These are phyloP conservation scores for Zopfochytrium polystomum DNA, from an alignment of 371 early-diverging fungal genomes.

Conservation along the genomic window DNA sequence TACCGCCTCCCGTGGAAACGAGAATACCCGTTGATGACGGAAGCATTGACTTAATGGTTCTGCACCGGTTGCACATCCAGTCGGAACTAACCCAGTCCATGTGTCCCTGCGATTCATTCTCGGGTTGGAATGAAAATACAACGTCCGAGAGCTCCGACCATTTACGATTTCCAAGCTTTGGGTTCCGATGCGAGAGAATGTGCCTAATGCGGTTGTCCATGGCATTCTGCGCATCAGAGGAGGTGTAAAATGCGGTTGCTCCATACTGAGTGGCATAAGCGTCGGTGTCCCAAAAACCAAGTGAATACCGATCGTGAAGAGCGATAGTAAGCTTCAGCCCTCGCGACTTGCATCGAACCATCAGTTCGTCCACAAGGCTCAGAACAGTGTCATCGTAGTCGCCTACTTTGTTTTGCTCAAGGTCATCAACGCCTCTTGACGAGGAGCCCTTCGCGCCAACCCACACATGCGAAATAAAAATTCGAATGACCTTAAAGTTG, in stretches of 20 bases:
- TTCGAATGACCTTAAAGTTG: constrained; percentile 7
- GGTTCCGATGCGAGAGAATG: constrained; percentile 4
- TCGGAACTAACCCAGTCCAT: neutral
- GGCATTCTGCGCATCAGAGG: neutral
- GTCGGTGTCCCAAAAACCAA: constrained; percentile 3
- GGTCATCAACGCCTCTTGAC: constrained; percentile 2
- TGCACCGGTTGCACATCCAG: constrained; percentile 17
- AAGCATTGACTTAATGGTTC: neutral
- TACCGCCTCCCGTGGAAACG: constrained; percentile 13
- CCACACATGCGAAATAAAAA: constrained; percentile 10
- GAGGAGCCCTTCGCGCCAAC: constrained; percentile 8
- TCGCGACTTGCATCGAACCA: neutral
- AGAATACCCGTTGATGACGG: neutral
- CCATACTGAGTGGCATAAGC: neutral
- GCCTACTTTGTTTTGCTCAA: constrained; percentile 9
- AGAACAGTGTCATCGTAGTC: constrained; percentile 14
- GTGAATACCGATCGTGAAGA: constrained; percentile 13
- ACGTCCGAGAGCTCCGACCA: neutral
- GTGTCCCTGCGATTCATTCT: constrained; percentile 9
- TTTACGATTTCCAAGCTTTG: neutral
- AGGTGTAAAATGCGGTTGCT: constrained; percentile 7
- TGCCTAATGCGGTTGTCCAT: constrained; percentile 13
- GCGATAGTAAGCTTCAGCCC: constrained; percentile 15
- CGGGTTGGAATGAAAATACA: constrained; percentile 10
- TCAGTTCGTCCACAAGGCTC: neutral